Evolutionary conservation across 139 green algal genomes (phyloP), one percentile per base, ranked within the genome.

Genomic region (Auxenochlorella pyrenoidosa): DNA sequence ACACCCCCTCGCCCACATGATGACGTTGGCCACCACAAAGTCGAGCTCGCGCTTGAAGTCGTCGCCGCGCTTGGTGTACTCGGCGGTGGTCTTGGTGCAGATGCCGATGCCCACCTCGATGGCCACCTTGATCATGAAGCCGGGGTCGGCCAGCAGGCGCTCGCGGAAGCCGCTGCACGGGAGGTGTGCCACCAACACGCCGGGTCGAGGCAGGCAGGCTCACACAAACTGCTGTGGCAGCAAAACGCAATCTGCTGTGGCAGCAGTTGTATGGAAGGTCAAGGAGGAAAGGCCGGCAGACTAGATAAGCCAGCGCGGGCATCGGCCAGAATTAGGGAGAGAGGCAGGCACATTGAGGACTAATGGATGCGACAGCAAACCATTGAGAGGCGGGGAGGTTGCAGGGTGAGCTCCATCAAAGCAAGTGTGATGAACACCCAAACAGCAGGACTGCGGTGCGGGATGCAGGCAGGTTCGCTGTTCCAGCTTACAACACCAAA

Each of bases 21-120:
- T 87, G 54, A 98, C 90, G 88, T 99, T 99, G 82, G 97, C 97
- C 47, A 94, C 89, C 40, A 99, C 97, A 93, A 99, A 99, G 90
- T 99, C 97, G 10, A 98, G 88, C 80, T 85, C 40, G 40, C 41
- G 22, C 63, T 68, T 85, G 83, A 97, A 97, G 75, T 92, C 87
- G 30, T 93, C 88, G 10, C 93, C 93, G 6, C 95, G 91, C 89
- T 95, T 95, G 71, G 93, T 93, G 76, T 97, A 96, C 93, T 99
- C 97, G n/a, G 97, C 80, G 8, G 93, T 94, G 34, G 91, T 87
- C 94, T 99, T 99, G 47, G 95, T 98, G 89, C 92, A 94, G 1
- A 99, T 91, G 59, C 97, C 97, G 87, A 99, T 99, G 88, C 97
- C 97, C 43, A 95, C 94, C 92, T 96, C 89, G 15, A 92, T 92